Base-by-base conservation (phyloP, 1,284 basidiomycete species). In the Sanguinoderma infundibulare region DNA sequence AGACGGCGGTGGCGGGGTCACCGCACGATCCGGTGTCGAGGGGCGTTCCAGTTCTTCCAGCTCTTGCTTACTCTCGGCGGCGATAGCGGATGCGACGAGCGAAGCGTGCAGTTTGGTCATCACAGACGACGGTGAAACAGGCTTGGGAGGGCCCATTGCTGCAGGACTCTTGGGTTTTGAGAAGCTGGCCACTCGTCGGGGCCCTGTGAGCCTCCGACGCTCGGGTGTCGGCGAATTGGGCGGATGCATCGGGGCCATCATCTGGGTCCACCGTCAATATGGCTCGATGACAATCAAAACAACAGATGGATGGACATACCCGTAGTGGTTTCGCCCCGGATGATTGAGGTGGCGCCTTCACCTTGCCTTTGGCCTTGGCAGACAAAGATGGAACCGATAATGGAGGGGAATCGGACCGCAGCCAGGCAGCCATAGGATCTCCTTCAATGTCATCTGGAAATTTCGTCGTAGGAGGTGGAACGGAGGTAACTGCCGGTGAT, bases 161-260 rank as follows among this genome's bases (percentile, higher is more conserved):
- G 38, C 22, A 5, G 49, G 32, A 3, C 49, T 51, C 20, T 34
- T 34, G 3, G 32, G 20, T n/a, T 51, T 51, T 3, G 49, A 22
- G 10, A 32, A 35, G n/a, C 32, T 35, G 9, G 32, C 3, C 32
- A 24, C 24, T 28, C 51, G 57, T 35, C 40, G 35, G 17, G 34
- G 6, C 17, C 30, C 49, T 12, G 49, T 14, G 7, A 34, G n/a
- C 24, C 49, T 74, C 60, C 66, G 74, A 65, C 72, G 75, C 58
- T 77, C 76, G 46, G 81, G 71, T 12, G 82, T 83, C 7, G 87
- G 86, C n/a, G 86, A 87, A 9, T 76, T 72, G 17, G 83, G 82
- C 12, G 60, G 60, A 26, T 53, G 58, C 17, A 80, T 68, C 17
- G 77, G 77, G 3, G 77, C 81, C 62, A 64, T 57, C 39, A 56